Evolutionary conservation across 495 filamentous ascomycete species (phyloP), one percentile per base, ranked within the genome.

Genomic region (Xylaria grammica): DNA sequence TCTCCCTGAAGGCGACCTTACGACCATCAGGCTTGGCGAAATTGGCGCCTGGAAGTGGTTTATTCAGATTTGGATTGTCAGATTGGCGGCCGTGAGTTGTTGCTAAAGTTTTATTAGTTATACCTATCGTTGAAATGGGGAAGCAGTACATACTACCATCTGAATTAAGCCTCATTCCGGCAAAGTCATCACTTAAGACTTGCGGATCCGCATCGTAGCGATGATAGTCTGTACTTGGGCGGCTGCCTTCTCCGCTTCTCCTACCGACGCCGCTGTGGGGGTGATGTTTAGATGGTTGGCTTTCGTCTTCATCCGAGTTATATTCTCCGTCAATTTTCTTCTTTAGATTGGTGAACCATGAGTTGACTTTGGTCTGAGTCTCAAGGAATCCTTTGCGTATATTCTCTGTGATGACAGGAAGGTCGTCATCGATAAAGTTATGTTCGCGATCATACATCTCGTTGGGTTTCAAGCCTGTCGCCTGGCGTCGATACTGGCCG

Each of bases 161-260:
- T 67, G 90, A 87, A 62, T 88, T 87, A 67, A 99, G 80, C 69
- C 95, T 90, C 56, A 99, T 89, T 11, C 88, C 87, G 38, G 93
- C 90, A 75, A 99, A 98, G 65, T 97, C 94, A 71, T 97, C 95
- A 55, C 87, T 86, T 22, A 99, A 79, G 46, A 98, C 86, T 71
- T 92, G 85, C 26, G 93, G 96, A 73, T 99, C 95, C n/a, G 93
- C 92, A 75, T 99, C 95, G 70, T 99, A 99, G 44, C 92, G 90
- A 65, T 91, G 87, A 45, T 91, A 91, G 71, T 97, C 93, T 22
- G 85, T 84, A 72, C 92, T 97, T 65, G 88, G 85, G 70, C 90
- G 86, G 78, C 62, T 80, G 74, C 71, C 81, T 60, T 74, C 82
- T 57, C 71, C 69, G 40, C 66, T 78, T 60, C 69, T 77, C 61